A percentile compares a stretch with the other conserved stretches of the same genome.
These are phyloP conservation scores for Karstenula rhodostoma DNA, from an alignment of 2,329 filamentous ascomycete genomes.

Conservation along the genomic window DNA sequence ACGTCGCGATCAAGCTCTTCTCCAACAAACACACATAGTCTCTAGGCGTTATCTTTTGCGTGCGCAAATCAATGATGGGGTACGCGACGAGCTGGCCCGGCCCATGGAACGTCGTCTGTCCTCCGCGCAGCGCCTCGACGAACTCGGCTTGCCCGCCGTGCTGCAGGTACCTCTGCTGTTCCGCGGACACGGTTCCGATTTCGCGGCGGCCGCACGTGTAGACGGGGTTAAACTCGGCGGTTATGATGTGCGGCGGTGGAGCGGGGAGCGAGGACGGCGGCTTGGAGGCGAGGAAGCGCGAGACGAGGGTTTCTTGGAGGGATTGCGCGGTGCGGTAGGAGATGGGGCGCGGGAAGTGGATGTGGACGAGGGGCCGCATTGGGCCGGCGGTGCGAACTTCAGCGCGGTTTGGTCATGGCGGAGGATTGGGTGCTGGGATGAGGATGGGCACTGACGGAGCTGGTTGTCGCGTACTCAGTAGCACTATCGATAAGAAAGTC, in stretches of 20 bases:
- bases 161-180: conserved; percentile 55
- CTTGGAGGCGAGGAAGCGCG: conserved; percentile 69
- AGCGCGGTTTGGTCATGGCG: conserved; percentile 6
- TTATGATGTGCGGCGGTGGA: conserved; percentile 74
- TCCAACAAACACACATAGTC: conserved; percentile 83
- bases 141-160: conserved; percentile 64
- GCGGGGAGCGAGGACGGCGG: conserved; percentile 52
- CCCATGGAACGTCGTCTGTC: conserved; percentile 93
- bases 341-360: conserved; percentile 64
- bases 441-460: conserved; percentile 8
- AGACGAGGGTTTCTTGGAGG: conserved; percentile 66
- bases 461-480: conserved; percentile 8
- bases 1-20: conserved; percentile 72
- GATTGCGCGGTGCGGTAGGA: conserved; percentile 63
- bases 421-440: background rate
- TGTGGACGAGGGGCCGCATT: conserved; percentile 67
- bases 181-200: conserved; percentile 55
- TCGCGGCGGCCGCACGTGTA: conserved; percentile 93
- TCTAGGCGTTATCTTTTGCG: conserved; percentile 72
- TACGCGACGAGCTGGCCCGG: conserved; percentile 94
- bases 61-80: conserved; percentile 82
- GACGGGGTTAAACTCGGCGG: conserved; percentile 81
- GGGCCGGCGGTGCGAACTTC: conserved; percentile 22
- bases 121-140: conserved; percentile 78
- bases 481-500: conserved; percentile 31